Conservation (phyloP, 2,329 filamentous ascomycete species). For the Aspergillus alliaceus region DNA sequence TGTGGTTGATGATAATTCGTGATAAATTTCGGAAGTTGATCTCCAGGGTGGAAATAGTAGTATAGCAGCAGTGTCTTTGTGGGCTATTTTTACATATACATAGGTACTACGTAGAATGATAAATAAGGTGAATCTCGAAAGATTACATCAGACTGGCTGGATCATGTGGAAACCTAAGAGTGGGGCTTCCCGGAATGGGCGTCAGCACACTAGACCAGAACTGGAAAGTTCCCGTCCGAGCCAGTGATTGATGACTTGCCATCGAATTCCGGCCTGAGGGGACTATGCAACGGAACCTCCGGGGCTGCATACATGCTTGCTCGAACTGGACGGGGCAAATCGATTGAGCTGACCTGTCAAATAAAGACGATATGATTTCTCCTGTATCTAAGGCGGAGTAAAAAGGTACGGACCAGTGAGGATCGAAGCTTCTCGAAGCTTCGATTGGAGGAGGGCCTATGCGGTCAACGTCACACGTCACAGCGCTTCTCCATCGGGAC, state of each 20-base stretch:
- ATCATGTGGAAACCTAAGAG: background rate
- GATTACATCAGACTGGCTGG: background rate
- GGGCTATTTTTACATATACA: no score
- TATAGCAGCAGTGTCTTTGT: no score
- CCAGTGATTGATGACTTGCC: background rate
- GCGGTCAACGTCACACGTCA: constrained; percentile 35
- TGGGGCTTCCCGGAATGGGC: background rate
- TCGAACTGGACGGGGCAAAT: background rate
- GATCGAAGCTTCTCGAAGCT: constrained; percentile 40
- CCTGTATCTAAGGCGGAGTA: no score
- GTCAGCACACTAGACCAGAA: background rate
- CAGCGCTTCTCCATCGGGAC: constrained; percentile 11
- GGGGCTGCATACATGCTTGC: background rate
- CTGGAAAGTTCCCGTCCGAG: background rate
- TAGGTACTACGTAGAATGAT: no score
- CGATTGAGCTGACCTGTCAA: no score
- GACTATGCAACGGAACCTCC: background rate
- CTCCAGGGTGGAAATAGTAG: no score
- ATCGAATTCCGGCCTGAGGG: background rate
- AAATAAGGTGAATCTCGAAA: no score
- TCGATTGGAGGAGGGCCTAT: constrained; percentile 23
- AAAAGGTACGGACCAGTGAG: background rate
- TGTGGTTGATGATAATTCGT: constrained; percentile 33
- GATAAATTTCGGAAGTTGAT: no score
- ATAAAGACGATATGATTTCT: no score